Conservation (phyloP, 2,329 filamentous ascomycete species). For the Tolypocladium ophioglossoides region DNA sequence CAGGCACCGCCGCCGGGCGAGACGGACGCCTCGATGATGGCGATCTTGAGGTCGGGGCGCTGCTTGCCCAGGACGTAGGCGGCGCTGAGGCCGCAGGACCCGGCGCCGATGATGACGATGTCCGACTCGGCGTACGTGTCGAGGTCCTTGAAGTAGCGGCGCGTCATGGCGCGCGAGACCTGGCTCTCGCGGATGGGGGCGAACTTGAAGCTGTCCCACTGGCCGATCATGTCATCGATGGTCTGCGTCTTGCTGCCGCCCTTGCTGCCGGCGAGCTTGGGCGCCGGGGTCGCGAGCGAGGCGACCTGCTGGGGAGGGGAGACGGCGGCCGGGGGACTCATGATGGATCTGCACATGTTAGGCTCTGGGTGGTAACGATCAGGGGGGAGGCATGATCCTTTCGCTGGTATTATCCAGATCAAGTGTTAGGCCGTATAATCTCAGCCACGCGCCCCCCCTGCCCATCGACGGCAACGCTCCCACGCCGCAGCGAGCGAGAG, state of each 20-base stretch:
- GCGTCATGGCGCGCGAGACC: conserved; percentile 87
- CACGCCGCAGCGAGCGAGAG: not conserved
- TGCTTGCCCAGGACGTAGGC: conserved; percentile 76
- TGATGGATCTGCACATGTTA: conserved; percentile 34
- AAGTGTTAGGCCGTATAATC: conserved; percentile 91
- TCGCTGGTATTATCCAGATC: conserved; percentile 99
- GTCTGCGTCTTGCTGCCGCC: conserved; percentile 29
- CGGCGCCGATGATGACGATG: conserved; percentile 86
- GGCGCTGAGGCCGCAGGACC: conserved; percentile 75
- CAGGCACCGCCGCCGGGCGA: conserved; percentile 83
- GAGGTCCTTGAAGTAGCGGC: conserved; percentile 84
- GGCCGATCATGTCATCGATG: conserved; percentile 56
- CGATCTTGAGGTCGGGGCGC: conserved; percentile 83
- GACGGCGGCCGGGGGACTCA: conserved; percentile 71
- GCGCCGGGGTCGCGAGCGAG: conserved; percentile 31
- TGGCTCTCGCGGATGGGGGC: conserved; percentile 82
- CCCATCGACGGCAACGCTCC: not conserved
- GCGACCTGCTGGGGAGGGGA: conserved; percentile 43
- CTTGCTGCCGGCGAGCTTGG: conserved; percentile 26
- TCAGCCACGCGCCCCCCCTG: conserved; percentile 38
- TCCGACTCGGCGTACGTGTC: conserved; percentile 86
- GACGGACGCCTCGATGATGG: conserved; percentile 80
- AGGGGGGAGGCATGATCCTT: conserved; percentile 82
- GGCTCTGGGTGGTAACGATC: conserved; percentile 13
- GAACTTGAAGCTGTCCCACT: conserved; percentile 78